Evolutionary conservation across 257 asterid genomes (phyloP), one percentile per base, ranked within the genome.

Genomic region (Nyctanthes arbortristis): DNA sequence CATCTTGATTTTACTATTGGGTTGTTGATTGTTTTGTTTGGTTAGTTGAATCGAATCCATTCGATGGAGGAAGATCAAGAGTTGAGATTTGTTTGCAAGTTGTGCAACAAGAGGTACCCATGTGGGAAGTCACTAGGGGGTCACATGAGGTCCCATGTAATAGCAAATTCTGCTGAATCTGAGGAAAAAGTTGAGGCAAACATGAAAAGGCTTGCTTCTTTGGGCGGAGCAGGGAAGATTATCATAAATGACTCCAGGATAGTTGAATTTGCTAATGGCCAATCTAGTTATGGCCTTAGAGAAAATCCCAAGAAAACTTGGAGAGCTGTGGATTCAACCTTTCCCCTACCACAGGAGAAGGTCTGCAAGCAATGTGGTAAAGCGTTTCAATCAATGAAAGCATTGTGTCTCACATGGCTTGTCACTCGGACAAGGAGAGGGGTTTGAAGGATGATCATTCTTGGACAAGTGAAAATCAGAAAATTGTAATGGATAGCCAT

Each of bases 331-430:
- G 89, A 78, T 81, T 67, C 86, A 0, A 78, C 72, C 31, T 64
- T 62, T 31, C 91, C 90, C 18, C 37, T 78, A 72, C 76, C 83
- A 24, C 81, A 71, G 67, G 96, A 86, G 62, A 85, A 66, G 66
- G 69, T 91, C 18, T 93, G 99, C 76, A 92, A 89, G 76, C 96
- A 87, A 86, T 93, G 99, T 75, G 97, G 99, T 31, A 93, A 93
- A 79, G 88, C 86, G 69, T 93, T 93, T 82, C 96, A 83, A 63
- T 91, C 99, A 1, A 20, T 83, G 84, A 93, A 93, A 66, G 99
- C 99, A 11, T 73, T 93, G 78, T 93, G 97, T 72, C 97, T 1
- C 99, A 93, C 71, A 93, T 93, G 99, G 99, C 99, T 73, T 91
- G 89, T 68, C 99, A 93, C 73, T 93, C 99, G 0, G 96, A 88